These are phyloP conservation scores for Rhodamnia rubescens DNA, from an alignment of 345 rosid genomes.

Conservation along the genomic window DNA sequence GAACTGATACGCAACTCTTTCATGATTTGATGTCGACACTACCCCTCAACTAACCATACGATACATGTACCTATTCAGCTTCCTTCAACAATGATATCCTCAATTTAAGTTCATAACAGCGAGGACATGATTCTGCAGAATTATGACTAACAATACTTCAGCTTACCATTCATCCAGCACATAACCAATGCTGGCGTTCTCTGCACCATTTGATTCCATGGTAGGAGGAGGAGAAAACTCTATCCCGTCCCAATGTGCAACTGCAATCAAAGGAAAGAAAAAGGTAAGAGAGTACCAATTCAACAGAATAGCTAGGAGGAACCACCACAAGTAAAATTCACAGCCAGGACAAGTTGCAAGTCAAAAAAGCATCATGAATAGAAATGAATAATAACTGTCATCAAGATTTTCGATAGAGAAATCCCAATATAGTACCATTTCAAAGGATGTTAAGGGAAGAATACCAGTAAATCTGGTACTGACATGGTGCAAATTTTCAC, in stretches of 20 bases:
- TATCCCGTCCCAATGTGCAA: slow-evolving; percentile 64
- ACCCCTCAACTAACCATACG: background rate
- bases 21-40: background rate
- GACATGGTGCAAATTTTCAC: background rate
- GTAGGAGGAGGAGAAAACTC: slow-evolving; percentile 17
- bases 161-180: slow-evolving; percentile 88
- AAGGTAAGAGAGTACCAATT: background rate
- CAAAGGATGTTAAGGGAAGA: background rate
- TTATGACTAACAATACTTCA: background rate
- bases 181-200: slow-evolving; percentile 40
- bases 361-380: background rate
- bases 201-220: slow-evolving; percentile 15
- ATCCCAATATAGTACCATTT: background rate
- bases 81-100: background rate
- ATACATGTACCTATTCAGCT: background rate
- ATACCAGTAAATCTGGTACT: background rate
- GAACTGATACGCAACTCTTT: background rate
- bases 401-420: background rate
- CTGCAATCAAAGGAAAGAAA: slow-evolving; percentile 30
- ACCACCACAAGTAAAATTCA: background rate
- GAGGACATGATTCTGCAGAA: background rate
- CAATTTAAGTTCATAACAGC: background rate
- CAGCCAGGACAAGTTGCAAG: background rate
- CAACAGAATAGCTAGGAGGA: background rate
- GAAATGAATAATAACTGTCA: background rate